Evolutionary conservation across 129 eudicot genomes (phyloP).

Genomic region (Centaurea solstitialis): DNA sequence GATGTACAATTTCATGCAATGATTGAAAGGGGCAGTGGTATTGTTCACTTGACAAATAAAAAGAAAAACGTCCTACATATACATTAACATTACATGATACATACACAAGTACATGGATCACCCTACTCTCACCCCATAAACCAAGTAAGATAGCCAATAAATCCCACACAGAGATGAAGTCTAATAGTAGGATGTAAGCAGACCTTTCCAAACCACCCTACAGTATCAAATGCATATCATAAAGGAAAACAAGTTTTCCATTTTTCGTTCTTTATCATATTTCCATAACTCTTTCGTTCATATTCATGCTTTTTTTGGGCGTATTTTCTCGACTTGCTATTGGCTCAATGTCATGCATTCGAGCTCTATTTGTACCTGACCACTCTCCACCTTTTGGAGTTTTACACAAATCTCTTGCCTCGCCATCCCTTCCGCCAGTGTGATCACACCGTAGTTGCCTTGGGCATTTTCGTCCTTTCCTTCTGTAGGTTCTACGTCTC

Average conservation of each 20-base stretch:
- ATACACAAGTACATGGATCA: constrained; percentile 21
- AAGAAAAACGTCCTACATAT: neutral
- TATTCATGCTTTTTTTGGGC: neutral
- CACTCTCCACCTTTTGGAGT: constrained; percentile 83
- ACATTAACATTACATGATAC: constrained; percentile 18
- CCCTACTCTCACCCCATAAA: constrained; percentile 6
- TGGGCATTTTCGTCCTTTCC: constrained; percentile 50
- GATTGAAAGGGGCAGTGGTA: neutral
- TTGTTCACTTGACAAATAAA: neutral
- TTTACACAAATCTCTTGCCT: constrained; percentile 62
- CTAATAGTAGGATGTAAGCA: neutral
- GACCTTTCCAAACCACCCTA: constrained; percentile 3
- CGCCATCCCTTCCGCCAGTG: constrained; percentile 51
- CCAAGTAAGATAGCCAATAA: neutral
- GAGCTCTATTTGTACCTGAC: constrained; percentile 69
- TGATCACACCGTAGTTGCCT: constrained; percentile 49
- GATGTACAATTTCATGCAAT: neutral
- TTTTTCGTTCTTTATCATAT: neutral
- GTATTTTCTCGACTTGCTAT: constrained; percentile 26
- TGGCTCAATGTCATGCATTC: constrained; percentile 88
- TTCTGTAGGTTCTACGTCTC: constrained; percentile 43
- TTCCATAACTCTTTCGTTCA: neutral
- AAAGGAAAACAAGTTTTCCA: neutral
- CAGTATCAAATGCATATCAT: constrained; percentile 19
- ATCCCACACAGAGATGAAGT: neutral